Evolutionary conservation across 2,329 filamentous ascomycete species (phyloP).

Genomic region (Lachnellula hyalina): DNA sequence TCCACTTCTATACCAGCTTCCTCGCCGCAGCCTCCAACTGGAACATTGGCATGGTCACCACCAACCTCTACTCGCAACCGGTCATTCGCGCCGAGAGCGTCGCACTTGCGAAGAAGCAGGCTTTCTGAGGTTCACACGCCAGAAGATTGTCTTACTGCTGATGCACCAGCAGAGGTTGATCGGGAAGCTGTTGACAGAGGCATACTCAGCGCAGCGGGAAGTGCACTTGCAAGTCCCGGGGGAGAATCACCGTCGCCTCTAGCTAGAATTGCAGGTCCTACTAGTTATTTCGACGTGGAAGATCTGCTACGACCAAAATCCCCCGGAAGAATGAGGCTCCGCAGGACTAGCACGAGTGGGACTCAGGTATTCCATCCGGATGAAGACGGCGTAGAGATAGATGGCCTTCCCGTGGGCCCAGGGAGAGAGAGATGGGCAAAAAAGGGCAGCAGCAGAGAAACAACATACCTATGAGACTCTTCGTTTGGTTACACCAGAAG

Average conservation of each 20-base stretch:
- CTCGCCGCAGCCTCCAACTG: background rate
- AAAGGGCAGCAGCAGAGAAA: slow-evolving; percentile 18
- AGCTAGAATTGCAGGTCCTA: background rate
- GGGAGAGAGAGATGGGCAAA: slow-evolving; percentile 19
- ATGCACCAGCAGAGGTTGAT: background rate
- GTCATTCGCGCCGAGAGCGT: too few species aligned
- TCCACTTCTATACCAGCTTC: background rate
- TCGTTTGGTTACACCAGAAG: background rate
- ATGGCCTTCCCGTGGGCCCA: slow-evolving; percentile 26
- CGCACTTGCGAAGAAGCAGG: slow-evolving; percentile 16
- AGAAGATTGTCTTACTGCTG: slow-evolving; percentile 13
- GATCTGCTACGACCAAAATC: background rate
- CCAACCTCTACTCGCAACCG: too few species aligned
- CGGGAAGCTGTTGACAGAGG: slow-evolving; percentile 7
- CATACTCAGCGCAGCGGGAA: slow-evolving; percentile 14
- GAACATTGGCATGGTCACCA: too few species aligned
- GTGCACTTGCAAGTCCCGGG: slow-evolving; percentile 13
- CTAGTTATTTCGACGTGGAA: background rate
- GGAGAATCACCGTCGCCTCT: slow-evolving; percentile 4
- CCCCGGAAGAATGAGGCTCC: slow-evolving; percentile 10
- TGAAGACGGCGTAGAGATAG: slow-evolving; percentile 26
- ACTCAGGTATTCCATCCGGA: slow-evolving; percentile 27
- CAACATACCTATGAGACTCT: slow-evolving; percentile 21
- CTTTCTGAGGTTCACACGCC: slow-evolving; percentile 27
- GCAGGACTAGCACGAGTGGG: slow-evolving; percentile 26